Conservation (phyloP, 2,329 filamentous ascomycete species). For the Alternaria incomplexa region DNA sequence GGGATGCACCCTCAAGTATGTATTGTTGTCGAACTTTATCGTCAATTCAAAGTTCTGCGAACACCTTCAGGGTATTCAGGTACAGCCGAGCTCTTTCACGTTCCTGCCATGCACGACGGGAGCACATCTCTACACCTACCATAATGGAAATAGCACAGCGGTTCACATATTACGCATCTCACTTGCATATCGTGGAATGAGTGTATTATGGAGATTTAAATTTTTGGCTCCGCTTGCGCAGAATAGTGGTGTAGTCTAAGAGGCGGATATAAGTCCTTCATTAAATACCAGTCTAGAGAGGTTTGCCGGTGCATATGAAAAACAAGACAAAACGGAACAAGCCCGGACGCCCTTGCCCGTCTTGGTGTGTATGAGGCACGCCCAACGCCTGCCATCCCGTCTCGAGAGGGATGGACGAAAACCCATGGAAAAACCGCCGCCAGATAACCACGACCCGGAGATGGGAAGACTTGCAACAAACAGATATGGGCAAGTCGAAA, state of each 20-base stretch:
- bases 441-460: slow-evolving; percentile 24
- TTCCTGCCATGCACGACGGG: background rate
- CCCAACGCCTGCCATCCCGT: slow-evolving; percentile 39
- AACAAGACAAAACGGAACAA: slow-evolving; percentile 27
- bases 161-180: background rate
- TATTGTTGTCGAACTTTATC: background rate
- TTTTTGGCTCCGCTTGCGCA: slow-evolving; percentile 42
- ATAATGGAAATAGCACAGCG: background rate
- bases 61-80: background rate
- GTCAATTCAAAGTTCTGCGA: background rate
- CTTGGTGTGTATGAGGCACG: slow-evolving; percentile 35
- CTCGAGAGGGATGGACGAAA: slow-evolving; percentile 17
- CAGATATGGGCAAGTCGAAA: slow-evolving; percentile 26
- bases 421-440: slow-evolving; percentile 11
- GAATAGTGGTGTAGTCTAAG: slow-evolving; percentile 43
- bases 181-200: background rate
- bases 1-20: background rate
- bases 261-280: slow-evolving; percentile 48
- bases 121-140: background rate
- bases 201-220: slow-evolving; percentile 18
- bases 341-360: slow-evolving; percentile 42
- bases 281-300: slow-evolving; percentile 50
- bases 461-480: slow-evolving; percentile 36
- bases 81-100: background rate
- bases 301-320: slow-evolving; percentile 35